Evolutionary conservation across 2,329 filamentous ascomycete genomes (phyloP).

Genomic region (Aspergillus intermedius): DNA sequence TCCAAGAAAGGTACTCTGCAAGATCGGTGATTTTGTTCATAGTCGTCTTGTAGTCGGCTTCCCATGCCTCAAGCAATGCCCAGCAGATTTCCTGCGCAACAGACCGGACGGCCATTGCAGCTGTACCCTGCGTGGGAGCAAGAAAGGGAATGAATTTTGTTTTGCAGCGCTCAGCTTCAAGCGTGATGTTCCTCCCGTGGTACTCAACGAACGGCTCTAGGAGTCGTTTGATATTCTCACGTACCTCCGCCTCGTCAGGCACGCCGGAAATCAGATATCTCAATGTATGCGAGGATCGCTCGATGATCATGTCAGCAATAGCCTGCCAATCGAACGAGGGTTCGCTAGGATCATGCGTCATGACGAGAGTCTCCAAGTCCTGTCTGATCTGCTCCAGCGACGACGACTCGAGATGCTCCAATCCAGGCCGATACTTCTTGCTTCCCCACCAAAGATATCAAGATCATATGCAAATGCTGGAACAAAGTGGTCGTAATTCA

Average conservation of each 20-base stretch:
- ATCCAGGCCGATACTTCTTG: constrained; percentile 30
- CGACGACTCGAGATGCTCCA: constrained; percentile 17
- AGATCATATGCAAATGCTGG: constrained; percentile 37
- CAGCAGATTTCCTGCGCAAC: constrained; percentile 29
- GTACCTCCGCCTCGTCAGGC: not conserved
- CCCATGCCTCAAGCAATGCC: constrained; percentile 20
- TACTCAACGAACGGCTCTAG: constrained; percentile 8
- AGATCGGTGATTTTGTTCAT: constrained; percentile 33
- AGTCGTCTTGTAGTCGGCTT: not conserved
- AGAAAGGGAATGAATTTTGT: constrained; percentile 5
- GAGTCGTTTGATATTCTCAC: constrained; percentile 1
- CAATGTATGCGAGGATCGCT: constrained; percentile 52
- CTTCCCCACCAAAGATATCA: constrained; percentile 25
- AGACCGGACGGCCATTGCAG: constrained; percentile 22
- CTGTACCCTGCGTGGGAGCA: constrained; percentile 8
- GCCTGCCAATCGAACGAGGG: constrained; percentile 54
- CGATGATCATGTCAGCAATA: constrained; percentile 55
- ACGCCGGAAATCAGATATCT: constrained; percentile 10
- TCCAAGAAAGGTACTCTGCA: constrained; percentile 52
- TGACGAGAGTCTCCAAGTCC: constrained; percentile 40
- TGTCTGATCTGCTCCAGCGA: constrained; percentile 28
- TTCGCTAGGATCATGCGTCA: constrained; percentile 17
- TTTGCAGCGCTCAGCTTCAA: constrained; percentile 3
- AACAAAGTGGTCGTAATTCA: constrained; percentile 42
- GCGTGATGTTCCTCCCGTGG: not conserved